phyloP scores from a whole-genome alignment of 192 early-diverging fungal genomes.

The Linnemannia hyalina region DNA sequence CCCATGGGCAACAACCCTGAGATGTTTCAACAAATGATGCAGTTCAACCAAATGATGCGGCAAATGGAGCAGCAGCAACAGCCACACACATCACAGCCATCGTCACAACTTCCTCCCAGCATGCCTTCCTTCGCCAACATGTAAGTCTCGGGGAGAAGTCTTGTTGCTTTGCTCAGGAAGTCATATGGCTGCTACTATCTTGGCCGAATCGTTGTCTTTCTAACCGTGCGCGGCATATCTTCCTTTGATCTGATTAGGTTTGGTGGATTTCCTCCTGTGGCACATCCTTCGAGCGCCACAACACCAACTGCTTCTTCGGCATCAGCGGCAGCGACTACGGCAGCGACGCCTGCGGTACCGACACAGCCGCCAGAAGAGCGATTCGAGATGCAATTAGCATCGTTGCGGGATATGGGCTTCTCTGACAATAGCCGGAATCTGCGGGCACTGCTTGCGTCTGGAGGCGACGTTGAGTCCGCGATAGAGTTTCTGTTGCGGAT shows the following conservation, averaged over 20 bases:
- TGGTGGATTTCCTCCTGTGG: constrained; percentile 21
- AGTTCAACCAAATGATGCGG: constrained; percentile 55
- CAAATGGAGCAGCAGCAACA: constrained; percentile 51
- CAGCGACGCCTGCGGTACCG: constrained; percentile 15
- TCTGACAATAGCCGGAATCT: constrained; percentile 86
- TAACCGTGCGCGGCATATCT: background rate
- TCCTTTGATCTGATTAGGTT: constrained; percentile 7
- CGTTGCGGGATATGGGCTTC: constrained; percentile 97
- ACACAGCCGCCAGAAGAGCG: constrained; percentile 68
- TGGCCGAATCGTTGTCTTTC: background rate
- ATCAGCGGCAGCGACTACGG: background rate
- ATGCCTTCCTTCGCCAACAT: constrained; percentile 30
- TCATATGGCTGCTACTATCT: background rate
- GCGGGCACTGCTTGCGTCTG: constrained; percentile 83
- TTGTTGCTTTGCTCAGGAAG: background rate
- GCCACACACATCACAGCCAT: constrained; percentile 2
- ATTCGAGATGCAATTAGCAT: constrained; percentile 75
- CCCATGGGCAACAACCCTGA: constrained; percentile 50
- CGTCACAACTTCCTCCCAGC: constrained; percentile 5
- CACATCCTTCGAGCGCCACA: background rate
- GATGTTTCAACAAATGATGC: constrained; percentile 58
- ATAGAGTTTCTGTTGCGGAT: constrained; percentile 78
- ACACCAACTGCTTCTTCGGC: constrained; percentile 4
- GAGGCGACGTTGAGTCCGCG: constrained; percentile 90
- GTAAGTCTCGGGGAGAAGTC: constrained; percentile 5